Percentiles rank a stretch among this genome's conserved stretches.
Evolutionary conservation across 2,329 filamentous ascomycete species (phyloP).

Genomic region (Clarireedia paspali): DNA sequence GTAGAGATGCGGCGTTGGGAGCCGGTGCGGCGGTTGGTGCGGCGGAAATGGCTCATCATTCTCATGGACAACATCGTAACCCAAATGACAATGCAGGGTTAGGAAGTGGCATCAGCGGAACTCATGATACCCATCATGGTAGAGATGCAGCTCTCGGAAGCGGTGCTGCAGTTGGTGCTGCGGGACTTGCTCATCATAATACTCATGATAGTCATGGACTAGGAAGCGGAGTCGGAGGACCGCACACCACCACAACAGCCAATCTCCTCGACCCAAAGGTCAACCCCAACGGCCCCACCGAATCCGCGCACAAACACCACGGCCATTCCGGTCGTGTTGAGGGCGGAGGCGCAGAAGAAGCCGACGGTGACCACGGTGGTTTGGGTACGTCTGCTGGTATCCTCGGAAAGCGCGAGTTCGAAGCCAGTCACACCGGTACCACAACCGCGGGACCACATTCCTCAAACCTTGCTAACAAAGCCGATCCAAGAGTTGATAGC

Average conservation of each 20-base stretch:
- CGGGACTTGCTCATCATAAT: neutral
- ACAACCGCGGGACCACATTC: constrained; percentile 29
- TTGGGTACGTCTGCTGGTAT: constrained; percentile 11
- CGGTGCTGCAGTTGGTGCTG: constrained; percentile 1
- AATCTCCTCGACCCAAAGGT: constrained; percentile 25
- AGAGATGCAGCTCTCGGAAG: constrained; percentile 3
- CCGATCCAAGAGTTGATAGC: constrained; percentile 32
- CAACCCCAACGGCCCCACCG: constrained; percentile 2
- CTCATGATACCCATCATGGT: neutral
- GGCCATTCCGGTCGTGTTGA: constrained; percentile 6
- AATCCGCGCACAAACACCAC: constrained; percentile 14
- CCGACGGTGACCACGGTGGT: constrained; percentile 17
- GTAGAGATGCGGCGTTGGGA: neutral
- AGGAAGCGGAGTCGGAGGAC: constrained; percentile 5
- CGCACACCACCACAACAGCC: constrained; percentile 21
- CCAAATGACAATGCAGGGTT: neutral
- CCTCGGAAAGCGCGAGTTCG: constrained; percentile 4
- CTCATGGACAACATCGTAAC: neutral
- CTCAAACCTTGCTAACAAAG: constrained; percentile 33
- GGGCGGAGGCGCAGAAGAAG: constrained; percentile 24
- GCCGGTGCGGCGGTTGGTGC: neutral
- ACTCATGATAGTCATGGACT: constrained; percentile 11
- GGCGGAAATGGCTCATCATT: neutral
- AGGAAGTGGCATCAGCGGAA: neutral
- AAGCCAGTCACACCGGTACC: constrained; percentile 11